phyloP scores from a whole-genome alignment of 345 rosid species.

The Reutealis trisperma region DNA sequence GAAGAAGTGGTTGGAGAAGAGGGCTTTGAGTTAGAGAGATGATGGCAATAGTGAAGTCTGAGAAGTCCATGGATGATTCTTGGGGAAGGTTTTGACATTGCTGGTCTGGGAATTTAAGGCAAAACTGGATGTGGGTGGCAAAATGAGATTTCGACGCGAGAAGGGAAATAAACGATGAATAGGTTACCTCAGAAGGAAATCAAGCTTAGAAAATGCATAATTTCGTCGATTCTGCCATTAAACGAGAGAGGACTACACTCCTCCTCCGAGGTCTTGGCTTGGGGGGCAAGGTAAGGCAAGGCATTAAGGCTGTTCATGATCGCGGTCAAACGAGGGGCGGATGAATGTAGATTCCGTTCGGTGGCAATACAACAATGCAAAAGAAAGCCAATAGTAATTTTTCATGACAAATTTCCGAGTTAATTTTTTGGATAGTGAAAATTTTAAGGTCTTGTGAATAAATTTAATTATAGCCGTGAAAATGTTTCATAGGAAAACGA shows the following conservation, averaged over 20 bases:
- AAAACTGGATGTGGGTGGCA: not conserved
- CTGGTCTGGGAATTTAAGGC: not conserved
- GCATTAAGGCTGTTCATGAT: not conserved
- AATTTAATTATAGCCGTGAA: too few relatives aligned
- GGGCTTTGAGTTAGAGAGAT: slow-evolving; percentile 26
- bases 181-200: not conserved
- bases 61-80: slow-evolving; percentile 44
- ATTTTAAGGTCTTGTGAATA: too few relatives aligned
- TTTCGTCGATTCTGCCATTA: not conserved
- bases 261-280: not conserved
- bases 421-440: too few relatives aligned
- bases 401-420: too few relatives aligned
- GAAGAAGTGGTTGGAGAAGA: not conserved
- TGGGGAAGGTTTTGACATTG: slow-evolving; percentile 50
- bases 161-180: not conserved
- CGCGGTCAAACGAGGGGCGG: not conserved
- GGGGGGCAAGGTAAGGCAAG: not conserved
- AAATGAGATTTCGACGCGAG: not conserved
- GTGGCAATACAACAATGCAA: too few relatives aligned
- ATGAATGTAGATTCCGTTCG: too few relatives aligned
- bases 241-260: not conserved
- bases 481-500: too few relatives aligned
- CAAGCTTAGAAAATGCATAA: not conserved
- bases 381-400: too few relatives aligned
- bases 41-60: slow-evolving; percentile 31